These are phyloP conservation scores for Tulasnella sp. DNA, from an alignment of 768 basidiomycete genomes.

Conservation along the genomic window DNA sequence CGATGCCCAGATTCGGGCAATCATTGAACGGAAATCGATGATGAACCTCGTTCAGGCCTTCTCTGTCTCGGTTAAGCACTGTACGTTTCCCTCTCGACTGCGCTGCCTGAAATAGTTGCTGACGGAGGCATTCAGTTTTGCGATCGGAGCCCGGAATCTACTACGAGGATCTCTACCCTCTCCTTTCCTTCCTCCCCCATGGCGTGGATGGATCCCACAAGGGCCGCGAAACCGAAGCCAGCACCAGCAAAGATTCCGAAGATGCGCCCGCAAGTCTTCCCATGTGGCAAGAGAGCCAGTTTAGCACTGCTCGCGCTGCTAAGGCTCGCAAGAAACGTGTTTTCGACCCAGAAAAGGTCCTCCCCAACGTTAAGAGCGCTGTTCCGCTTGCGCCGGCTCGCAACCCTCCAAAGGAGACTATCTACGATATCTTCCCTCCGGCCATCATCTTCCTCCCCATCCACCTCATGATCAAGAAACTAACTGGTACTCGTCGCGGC, in stretches of 20 bases:
- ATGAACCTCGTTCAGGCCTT: slow-evolving; percentile 20
- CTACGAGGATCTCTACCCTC: slow-evolving; percentile 64
- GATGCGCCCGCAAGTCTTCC: slow-evolving; percentile 44
- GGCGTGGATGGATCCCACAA: slow-evolving; percentile 34
- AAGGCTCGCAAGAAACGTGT: slow-evolving; percentile 13
- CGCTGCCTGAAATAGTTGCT: background rate
- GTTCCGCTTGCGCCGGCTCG: slow-evolving; percentile 42
- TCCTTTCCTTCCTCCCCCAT: slow-evolving; percentile 59
- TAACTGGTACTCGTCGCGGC: background rate
- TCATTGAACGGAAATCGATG: slow-evolving; percentile 20
- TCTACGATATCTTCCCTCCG: slow-evolving; percentile 48
- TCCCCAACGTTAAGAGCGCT: background rate
- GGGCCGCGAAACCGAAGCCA: background rate
- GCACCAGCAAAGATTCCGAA: background rate
- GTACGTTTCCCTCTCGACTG: background rate
- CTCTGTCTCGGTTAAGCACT: slow-evolving; percentile 16
- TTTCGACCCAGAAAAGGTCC: slow-evolving; percentile 23
- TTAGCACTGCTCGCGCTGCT: slow-evolving; percentile 20
- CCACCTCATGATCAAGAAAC: slow-evolving; percentile 21
- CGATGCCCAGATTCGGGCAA: slow-evolving; percentile 3
- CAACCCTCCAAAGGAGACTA: slow-evolving; percentile 45
- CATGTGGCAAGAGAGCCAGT: slow-evolving; percentile 41
- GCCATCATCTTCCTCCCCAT: slow-evolving; percentile 46
- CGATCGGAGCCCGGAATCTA: slow-evolving; percentile 62
- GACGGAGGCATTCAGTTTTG: slow-evolving; percentile 31